A percentile compares a stretch with the other conserved stretches of the same genome.
phyloP scores from a whole-genome alignment of 441 rosid species.

The Lepidium campestre region DNA sequence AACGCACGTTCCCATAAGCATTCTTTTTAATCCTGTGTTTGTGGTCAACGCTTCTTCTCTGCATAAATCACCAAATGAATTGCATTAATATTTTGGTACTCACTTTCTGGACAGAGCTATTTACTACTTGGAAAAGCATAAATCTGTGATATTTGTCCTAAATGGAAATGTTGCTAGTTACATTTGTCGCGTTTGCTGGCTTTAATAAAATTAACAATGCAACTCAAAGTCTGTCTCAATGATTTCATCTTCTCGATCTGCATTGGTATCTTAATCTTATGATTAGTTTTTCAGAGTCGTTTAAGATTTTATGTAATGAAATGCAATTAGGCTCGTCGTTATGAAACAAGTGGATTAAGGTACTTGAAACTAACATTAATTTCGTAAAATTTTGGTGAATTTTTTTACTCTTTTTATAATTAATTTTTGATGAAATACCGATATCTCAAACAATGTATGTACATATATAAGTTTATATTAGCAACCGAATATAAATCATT shows the following conservation, averaged over 20 bases:
- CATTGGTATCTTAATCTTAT: background rate
- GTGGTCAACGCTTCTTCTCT: slow-evolving; percentile 7
- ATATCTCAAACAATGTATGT: too few relatives aligned
- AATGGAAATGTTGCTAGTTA: slow-evolving; percentile 6
- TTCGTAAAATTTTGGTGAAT: too few relatives aligned
- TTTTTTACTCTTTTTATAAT: too few relatives aligned
- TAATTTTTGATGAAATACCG: too few relatives aligned
- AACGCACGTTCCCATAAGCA: slow-evolving; percentile 74
- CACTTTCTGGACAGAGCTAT: background rate
- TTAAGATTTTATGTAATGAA: background rate
- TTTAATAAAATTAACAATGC: slow-evolving; percentile 11
- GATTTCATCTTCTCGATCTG: background rate
- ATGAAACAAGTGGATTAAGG: too few relatives aligned
- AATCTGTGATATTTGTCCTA: slow-evolving; percentile 2
- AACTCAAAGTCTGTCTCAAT: slow-evolving; percentile 1
- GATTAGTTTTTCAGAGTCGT: background rate
- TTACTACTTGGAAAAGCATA: background rate
- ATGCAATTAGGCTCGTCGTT: background rate
- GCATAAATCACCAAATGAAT: slow-evolving; percentile 20
- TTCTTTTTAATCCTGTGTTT: background rate
- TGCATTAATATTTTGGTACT: slow-evolving; percentile 2
- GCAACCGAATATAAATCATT: too few relatives aligned
- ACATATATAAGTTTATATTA: too few relatives aligned
- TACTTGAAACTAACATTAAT: too few relatives aligned
- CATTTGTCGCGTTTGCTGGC: background rate